Evolutionary conservation across 2,329 filamentous ascomycete genomes (phyloP).

Genomic region (Aspergillus sojae): DNA sequence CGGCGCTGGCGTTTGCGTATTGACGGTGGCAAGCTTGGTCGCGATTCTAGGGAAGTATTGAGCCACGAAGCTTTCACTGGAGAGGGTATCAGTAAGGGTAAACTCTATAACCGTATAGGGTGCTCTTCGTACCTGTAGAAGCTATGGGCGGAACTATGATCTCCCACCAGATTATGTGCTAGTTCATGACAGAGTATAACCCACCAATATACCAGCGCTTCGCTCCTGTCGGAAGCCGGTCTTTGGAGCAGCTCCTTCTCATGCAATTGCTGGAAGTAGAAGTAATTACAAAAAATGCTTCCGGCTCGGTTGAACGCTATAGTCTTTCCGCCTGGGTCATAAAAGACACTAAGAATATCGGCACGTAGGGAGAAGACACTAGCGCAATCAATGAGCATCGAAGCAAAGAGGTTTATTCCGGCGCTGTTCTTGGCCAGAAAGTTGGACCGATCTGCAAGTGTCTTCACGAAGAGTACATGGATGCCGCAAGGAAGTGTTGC

Average conservation of each 20-base stretch:
- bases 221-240: conserved; percentile 55
- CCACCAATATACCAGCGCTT: conserved; percentile 87
- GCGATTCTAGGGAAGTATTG: conserved; percentile 76
- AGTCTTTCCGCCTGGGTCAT: conserved; percentile 74
- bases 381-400: conserved; percentile 69
- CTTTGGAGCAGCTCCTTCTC: conserved; percentile 49
- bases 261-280: conserved; percentile 83
- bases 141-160: conserved; percentile 77
- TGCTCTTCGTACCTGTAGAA: conserved; percentile 63
- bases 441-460: conserved; percentile 51
- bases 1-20: not conserved
- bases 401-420: conserved; percentile 70
- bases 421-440: conserved; percentile 66
- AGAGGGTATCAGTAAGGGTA: conserved; percentile 8
- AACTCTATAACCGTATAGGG: not conserved
- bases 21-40: conserved; percentile 48
- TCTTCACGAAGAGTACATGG: conserved; percentile 70
- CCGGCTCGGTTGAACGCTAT: conserved; percentile 92
- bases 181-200: conserved; percentile 94
- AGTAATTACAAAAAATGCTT: conserved; percentile 90
- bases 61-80: conserved; percentile 73
- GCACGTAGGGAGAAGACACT: conserved; percentile 72
- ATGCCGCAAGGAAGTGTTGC: conserved; percentile 72
- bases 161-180: conserved; percentile 84
- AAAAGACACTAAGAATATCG: conserved; percentile 79